Evolutionary conservation across 768 basidiomycete species (phyloP).

Genomic region (Termitomyces sp.): DNA sequence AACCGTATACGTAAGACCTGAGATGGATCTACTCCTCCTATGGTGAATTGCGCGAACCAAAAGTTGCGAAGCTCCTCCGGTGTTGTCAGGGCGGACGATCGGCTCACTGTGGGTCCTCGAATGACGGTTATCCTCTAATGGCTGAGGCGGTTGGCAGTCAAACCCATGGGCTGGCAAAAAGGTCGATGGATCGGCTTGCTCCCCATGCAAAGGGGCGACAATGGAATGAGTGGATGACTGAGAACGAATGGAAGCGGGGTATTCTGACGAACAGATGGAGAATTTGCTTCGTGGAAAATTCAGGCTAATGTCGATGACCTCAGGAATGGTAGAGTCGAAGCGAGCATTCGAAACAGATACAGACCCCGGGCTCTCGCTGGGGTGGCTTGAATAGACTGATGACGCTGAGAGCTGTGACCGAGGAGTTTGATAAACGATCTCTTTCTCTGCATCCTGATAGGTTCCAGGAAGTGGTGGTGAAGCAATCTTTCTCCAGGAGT

Average conservation of each 20-base stretch:
- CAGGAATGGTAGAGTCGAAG: neutral
- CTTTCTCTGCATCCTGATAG: constrained; percentile 11
- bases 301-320: constrained; percentile 24
- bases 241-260: constrained; percentile 18
- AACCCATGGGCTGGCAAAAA: constrained; percentile 17
- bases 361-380: neutral
- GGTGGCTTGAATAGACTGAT: constrained; percentile 6
- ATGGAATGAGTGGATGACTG: constrained; percentile 9
- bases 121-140: constrained; percentile 13
- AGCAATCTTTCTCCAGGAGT: constrained; percentile 9
- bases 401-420: constrained; percentile 6
- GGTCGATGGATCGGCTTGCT: neutral
- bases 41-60: constrained; percentile 18
- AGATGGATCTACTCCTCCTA: constrained; percentile 23
- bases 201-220: neutral
- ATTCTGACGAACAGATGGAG: constrained; percentile 30
- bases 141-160: constrained; percentile 15
- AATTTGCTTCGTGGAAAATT: constrained; percentile 29
- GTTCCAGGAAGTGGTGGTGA: constrained; percentile 13
- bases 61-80: neutral
- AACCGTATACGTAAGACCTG: constrained; percentile 18
- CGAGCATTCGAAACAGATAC: constrained; percentile 1
- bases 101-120: constrained; percentile 19
- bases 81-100: constrained; percentile 13
- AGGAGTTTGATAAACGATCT: constrained; percentile 4